Percentiles rank a stretch among this genome's conserved stretches.
phyloP scores from a whole-genome alignment of 352 stramenopile species.

The Phytophthora cryptogea region DNA sequence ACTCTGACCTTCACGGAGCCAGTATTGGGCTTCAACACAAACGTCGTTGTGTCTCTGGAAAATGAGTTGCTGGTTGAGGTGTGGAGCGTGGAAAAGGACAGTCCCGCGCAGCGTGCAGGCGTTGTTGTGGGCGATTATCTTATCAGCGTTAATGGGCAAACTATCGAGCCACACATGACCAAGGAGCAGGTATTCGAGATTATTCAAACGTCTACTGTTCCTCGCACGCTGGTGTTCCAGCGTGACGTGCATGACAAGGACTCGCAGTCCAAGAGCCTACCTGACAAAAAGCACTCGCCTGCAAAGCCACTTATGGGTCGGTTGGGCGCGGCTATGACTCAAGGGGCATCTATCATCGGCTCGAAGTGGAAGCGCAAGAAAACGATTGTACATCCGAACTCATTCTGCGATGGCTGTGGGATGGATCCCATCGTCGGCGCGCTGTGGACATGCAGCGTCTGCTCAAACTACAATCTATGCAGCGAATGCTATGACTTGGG shows the following conservation, averaged over 20 bases:
- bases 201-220: slow-evolving; percentile 48
- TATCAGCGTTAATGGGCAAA: slow-evolving; percentile 63
- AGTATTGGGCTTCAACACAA: slow-evolving; percentile 59
- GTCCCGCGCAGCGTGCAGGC: slow-evolving; percentile 54
- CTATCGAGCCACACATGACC: slow-evolving; percentile 65
- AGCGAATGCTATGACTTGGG: slow-evolving; percentile 72
- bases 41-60: slow-evolving; percentile 51
- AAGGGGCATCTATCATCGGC: slow-evolving; percentile 62
- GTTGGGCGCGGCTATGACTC: slow-evolving; percentile 67
- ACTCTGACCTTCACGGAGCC: slow-evolving; percentile 66
- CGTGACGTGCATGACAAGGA: slow-evolving; percentile 46
- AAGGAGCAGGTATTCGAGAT: slow-evolving; percentile 67
- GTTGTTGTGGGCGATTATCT: slow-evolving; percentile 63
- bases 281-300: slow-evolving; percentile 46
- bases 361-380: slow-evolving; percentile 75
- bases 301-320: slow-evolving; percentile 49
- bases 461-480: slow-evolving; percentile 73
- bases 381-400: slow-evolving; percentile 59
- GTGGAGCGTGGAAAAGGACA: slow-evolving; percentile 54
- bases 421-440: slow-evolving; percentile 67
- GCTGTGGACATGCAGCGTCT: slow-evolving; percentile 77
- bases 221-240: slow-evolving; percentile 66
- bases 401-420: slow-evolving; percentile 76
- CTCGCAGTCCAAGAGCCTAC: slow-evolving; percentile 38
- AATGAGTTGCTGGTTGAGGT: slow-evolving; percentile 66